A percentile compares a stretch with the other conserved stretches of the same genome.
phyloP scores from a whole-genome alignment of 1,284 basidiomycete species.

The Pterulicium gracile region DNA sequence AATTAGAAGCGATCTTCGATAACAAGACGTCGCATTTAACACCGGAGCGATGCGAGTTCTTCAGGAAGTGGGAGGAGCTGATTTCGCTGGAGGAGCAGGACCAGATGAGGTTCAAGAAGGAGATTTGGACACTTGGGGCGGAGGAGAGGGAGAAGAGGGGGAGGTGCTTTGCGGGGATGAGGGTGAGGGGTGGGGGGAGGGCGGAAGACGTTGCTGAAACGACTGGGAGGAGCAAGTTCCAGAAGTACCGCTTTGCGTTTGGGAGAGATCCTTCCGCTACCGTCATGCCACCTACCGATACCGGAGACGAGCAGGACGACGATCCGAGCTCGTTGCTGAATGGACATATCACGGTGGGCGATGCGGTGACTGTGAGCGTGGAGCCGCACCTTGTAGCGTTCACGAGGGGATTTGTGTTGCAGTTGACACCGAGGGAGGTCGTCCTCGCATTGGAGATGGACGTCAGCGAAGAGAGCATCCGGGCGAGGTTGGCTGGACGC shows the following conservation, averaged over 20 bases:
- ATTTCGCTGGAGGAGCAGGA: conserved; percentile 88
- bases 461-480: conserved; percentile 46
- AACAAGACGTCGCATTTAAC: conserved; percentile 79
- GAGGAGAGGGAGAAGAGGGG: conserved; percentile 71
- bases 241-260: conserved; percentile 55
- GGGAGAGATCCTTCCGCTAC: conserved; percentile 21
- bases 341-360: conserved; percentile 71
- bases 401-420: conserved; percentile 75
- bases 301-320: conserved; percentile 3
- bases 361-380: conserved; percentile 78
- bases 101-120: conserved; percentile 70
- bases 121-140: conserved; percentile 90
- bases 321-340: conserved; percentile 49
- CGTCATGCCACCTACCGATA: conserved; percentile 10
- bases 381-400: conserved; percentile 80
- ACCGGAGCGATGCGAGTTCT: conserved; percentile 62
- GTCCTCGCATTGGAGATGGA: conserved; percentile 76
- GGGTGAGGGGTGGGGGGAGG: background rate
- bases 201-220: conserved; percentile 7
- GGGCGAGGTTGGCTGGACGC: conserved; percentile 24
- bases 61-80: conserved; percentile 84
- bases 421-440: conserved; percentile 55
- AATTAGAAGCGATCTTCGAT: conserved; percentile 64
- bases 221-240: conserved; percentile 31
- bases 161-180: conserved; percentile 74